Percentiles rank a stretch among this genome's conserved stretches.
These are phyloP conservation scores for Cytospora piceicola DNA, from an alignment of 2,329 filamentous ascomycete species.

Conservation along the genomic window DNA sequence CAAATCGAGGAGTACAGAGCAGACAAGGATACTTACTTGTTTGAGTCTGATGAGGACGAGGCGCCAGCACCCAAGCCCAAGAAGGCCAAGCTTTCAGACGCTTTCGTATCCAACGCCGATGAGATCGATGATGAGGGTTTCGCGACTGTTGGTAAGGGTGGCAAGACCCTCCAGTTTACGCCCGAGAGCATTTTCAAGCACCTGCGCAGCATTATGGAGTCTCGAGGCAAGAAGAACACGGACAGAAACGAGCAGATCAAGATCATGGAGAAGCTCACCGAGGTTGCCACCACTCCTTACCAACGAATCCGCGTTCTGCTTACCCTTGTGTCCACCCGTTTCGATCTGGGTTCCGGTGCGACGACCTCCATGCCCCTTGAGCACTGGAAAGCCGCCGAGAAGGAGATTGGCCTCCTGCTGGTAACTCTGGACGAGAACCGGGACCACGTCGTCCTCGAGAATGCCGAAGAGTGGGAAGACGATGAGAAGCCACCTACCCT, in stretches of 20 bases:
- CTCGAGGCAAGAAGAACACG: conserved; percentile 98
- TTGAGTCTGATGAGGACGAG: conserved; percentile 74
- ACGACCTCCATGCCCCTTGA: conserved; percentile 86
- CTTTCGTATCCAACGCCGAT: conserved; percentile 50
- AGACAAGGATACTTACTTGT: conserved; percentile 86
- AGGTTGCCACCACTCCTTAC: conserved; percentile 89
- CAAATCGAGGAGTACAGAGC: conserved; percentile 87
- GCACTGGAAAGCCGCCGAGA: conserved; percentile 94
- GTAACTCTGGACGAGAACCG: conserved; percentile 77
- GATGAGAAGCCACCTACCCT: conserved; percentile 89
- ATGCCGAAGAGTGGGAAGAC: conserved; percentile 97
- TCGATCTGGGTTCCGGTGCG: conserved; percentile 83
- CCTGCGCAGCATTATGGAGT: conserved; percentile 88
- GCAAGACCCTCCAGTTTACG: conserved; percentile 88
- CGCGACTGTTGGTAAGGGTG: conserved; percentile 83
- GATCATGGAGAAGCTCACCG: conserved; percentile 93
- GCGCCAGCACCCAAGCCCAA: conserved; percentile 60
- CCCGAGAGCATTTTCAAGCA: conserved; percentile 99
- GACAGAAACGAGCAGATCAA: conserved; percentile 93
- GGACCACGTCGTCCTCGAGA: conserved; percentile 85
- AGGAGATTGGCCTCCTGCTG: conserved; percentile 79
- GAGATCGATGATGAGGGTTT: conserved; percentile 82
- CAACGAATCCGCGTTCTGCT: conserved; percentile 91
- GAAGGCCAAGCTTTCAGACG: conserved; percentile 52
- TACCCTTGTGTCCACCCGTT: conserved; percentile 89